phyloP scores from a whole-genome alignment of 129 eudicot genomes.

The Arctium lappa region DNA sequence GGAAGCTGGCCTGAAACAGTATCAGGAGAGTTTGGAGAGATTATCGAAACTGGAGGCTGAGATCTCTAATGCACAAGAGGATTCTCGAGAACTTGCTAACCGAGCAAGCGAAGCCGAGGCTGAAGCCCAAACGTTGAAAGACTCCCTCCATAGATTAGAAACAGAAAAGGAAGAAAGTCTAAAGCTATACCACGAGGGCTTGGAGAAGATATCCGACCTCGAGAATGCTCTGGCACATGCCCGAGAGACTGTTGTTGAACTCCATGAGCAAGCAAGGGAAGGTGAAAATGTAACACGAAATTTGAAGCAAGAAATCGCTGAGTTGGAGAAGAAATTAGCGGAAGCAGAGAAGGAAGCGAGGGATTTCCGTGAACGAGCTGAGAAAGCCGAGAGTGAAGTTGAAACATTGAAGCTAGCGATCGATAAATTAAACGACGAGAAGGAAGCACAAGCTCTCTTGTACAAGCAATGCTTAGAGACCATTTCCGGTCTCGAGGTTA shows the following conservation, averaged over 20 bases:
- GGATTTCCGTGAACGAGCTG: constrained; percentile 42
- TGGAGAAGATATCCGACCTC: constrained; percentile 48
- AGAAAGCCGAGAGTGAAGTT: constrained; percentile 54
- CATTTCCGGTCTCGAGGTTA: constrained; percentile 52
- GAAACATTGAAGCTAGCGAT: constrained; percentile 50
- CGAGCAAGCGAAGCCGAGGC: constrained; percentile 71
- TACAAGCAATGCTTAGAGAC: constrained; percentile 64
- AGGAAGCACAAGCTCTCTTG: constrained; percentile 51
- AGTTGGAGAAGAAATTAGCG: constrained; percentile 53
- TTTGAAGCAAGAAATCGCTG: constrained; percentile 51
- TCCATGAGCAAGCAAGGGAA: constrained; percentile 39
- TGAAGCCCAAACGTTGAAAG: constrained; percentile 53
- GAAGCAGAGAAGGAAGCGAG: constrained; percentile 57
- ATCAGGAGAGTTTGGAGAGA: constrained; percentile 60
- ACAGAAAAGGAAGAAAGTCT: constrained; percentile 72
- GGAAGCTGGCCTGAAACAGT: constrained; percentile 61
- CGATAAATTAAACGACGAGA: constrained; percentile 51
- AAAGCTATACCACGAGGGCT: constrained; percentile 45
- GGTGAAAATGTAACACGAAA: constrained; percentile 44
- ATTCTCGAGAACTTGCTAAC: constrained; percentile 41
- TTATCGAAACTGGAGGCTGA: constrained; percentile 58
- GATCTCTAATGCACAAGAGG: constrained; percentile 51
- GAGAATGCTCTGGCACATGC: constrained; percentile 37
- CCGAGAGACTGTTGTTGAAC: constrained; percentile 17
- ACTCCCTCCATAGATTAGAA: constrained; percentile 43